A percentile compares a stretch with the other conserved stretches of the same genome.
These are phyloP conservation scores for Cerrena zonata DNA, from an alignment of 1,284 basidiomycete species.

Conservation along the genomic window DNA sequence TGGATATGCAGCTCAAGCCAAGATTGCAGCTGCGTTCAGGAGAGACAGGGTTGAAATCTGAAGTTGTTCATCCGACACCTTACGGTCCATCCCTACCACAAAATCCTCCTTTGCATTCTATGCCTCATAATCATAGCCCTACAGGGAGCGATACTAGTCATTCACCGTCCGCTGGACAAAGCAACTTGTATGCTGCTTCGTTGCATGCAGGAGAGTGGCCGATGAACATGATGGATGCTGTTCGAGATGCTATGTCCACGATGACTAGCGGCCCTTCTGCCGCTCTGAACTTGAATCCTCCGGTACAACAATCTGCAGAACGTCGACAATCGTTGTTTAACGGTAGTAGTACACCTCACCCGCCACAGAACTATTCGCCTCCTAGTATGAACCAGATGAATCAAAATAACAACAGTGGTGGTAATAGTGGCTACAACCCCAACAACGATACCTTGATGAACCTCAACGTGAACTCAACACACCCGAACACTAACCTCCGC, in stretches of 20 bases:
- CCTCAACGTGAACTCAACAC: not conserved
- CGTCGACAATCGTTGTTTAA: not conserved
- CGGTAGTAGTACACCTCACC: too few relatives aligned
- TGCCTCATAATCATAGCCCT: not conserved
- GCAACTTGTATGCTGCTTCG: not conserved
- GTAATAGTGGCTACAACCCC: not conserved
- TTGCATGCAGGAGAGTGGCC: not conserved
- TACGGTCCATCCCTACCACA: not conserved
- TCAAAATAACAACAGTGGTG: not conserved
- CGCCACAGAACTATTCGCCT: not conserved
- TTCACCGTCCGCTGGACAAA: not conserved
- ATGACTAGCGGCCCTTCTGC: not conserved
- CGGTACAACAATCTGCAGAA: not conserved
- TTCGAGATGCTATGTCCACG: not conserved
- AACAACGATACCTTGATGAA: not conserved
- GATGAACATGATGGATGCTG: not conserved
- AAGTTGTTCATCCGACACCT: not conserved
- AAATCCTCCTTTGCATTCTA: not conserved
- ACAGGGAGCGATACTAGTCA: not conserved
- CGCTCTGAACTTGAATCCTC: not conserved
- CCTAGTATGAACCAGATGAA: not conserved
- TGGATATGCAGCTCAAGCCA: slow-evolving; percentile 29
- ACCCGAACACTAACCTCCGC: not conserved
- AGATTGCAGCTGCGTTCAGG: slow-evolving; percentile 25
- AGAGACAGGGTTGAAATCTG: slow-evolving; percentile 16